Evolutionary conservation across 163 green algal species (phyloP).

Genomic region (Scenedesmus sp.): DNA sequence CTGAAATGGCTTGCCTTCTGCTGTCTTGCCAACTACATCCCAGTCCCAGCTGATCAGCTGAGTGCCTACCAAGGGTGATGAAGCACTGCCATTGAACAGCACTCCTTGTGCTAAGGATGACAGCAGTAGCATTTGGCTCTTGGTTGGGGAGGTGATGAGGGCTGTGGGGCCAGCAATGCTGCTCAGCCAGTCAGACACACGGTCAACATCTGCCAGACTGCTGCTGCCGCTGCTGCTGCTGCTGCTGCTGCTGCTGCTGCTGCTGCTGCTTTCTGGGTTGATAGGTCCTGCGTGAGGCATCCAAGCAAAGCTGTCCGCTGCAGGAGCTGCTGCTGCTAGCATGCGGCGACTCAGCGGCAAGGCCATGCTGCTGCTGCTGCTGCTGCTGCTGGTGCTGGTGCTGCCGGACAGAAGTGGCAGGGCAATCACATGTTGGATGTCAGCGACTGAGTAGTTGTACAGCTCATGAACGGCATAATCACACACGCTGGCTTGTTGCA

Average conservation of each 20-base stretch:
- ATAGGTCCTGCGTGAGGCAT: neutral
- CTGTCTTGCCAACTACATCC: neutral
- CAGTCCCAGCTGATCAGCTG: slow-evolving; percentile 9
- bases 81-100: neutral
- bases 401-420: neutral
- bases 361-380: neutral
- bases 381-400: neutral
- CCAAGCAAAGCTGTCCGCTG: neutral
- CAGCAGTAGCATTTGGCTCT: neutral
- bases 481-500: neutral
- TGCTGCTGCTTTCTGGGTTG: neutral
- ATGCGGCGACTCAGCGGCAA: neutral
- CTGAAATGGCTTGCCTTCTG: slow-evolving; percentile 15
- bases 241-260: neutral
- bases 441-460: neutral
- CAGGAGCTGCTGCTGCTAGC: neutral
- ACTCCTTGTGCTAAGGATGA: neutral
- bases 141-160: neutral
- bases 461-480: neutral
- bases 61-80: neutral
- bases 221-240: neutral
- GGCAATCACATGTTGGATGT: neutral
- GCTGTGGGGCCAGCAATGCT: slow-evolving; percentile 23
- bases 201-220: neutral
- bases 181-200: slow-evolving; percentile 21